A percentile compares a stretch with the other conserved stretches of the same genome.
Evolutionary conservation across 306 rosid genomes (phyloP).

Genomic region (Rubus parviflorus): DNA sequence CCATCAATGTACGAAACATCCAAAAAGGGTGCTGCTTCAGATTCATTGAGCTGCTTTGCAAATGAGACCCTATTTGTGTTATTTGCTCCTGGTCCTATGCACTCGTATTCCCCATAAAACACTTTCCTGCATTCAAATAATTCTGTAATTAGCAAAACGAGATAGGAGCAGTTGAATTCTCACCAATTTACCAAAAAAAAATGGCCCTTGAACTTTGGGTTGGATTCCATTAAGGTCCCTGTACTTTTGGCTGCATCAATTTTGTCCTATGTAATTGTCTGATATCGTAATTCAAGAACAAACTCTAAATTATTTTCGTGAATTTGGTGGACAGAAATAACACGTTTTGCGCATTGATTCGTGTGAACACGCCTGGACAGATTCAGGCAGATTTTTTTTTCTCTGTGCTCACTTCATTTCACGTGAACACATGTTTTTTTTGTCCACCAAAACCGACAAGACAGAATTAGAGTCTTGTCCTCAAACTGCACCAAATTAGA

Average conservation of each 20-base stretch:
- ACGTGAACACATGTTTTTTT: neutral
- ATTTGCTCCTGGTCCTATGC: conserved; percentile 61
- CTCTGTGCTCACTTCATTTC: neutral
- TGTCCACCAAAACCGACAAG: neutral
- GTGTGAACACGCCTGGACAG: no score
- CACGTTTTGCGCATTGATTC: neutral
- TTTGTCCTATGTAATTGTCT: neutral
- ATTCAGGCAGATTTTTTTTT: no score
- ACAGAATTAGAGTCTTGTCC: neutral
- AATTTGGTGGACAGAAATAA: neutral
- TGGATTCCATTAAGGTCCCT: neutral
- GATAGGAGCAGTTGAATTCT: neutral
- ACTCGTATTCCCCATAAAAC: conserved; percentile 64
- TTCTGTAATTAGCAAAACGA: neutral
- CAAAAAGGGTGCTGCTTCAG: conserved; percentile 50
- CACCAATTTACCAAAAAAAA: neutral
- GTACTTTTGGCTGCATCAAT: neutral
- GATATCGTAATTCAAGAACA: neutral
- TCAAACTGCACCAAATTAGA: neutral
- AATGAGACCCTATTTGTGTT: conserved; percentile 53
- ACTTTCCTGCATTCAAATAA: conserved; percentile 45
- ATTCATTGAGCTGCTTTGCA: conserved; percentile 56
- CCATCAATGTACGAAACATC: conserved; percentile 57
- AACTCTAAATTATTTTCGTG: neutral
- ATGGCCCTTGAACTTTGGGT: neutral